Base-by-base conservation (phyloP, 163 green algal genomes). In the Scenedesmus sp. region DNA sequence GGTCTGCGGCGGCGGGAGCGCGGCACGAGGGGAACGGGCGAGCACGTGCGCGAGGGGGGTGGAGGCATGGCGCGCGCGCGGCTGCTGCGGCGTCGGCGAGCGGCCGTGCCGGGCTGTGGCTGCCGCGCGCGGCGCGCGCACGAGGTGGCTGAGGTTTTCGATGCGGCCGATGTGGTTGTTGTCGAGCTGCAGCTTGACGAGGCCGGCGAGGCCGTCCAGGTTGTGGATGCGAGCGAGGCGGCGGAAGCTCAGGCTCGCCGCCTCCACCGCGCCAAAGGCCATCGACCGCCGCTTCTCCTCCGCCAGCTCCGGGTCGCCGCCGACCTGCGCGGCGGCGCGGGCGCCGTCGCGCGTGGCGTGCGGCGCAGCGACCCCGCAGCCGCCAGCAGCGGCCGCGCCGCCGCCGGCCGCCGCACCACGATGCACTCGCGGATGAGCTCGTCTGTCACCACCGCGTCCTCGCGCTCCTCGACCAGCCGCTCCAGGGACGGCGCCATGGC, bases 131-230 rank as follows among this genome's bases (percentile, higher is more conserved):
- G n/a, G 39, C 45, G 9, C 6, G 11, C 84, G 45, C 42, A 94
- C 89, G 84, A 97, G 47, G 74, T 95, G 90, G 6, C 53, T 83
- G 4, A 97, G 60, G 58, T 94, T 94, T 60, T 95, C 86, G 58
- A 97, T 94, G 29, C 82, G 91, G 1, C 62, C 77, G 36, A 97
- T 91, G n/a, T 87, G 75, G 79, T 97, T 97, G 87, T 96, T 96
- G 83, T 97, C 92, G 65, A 97, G 78, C 81, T 95, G 89, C 36
- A 97, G 87, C 83, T 95, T 95, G 3, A 80, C 89, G 11, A 97
- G 82, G 28, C 71, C 88, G 36, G 89, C 71, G 14, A 96, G 83
- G 3, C 85, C 92, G 65, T 75, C 51, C 5, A 97, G 82, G 82
- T 95, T 93, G 62, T 90, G 76, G 7, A 97, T 92, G 28, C 84